Conservation (phyloP, 2,329 filamentous ascomycete genomes). For the Diaporthe destruens region DNA sequence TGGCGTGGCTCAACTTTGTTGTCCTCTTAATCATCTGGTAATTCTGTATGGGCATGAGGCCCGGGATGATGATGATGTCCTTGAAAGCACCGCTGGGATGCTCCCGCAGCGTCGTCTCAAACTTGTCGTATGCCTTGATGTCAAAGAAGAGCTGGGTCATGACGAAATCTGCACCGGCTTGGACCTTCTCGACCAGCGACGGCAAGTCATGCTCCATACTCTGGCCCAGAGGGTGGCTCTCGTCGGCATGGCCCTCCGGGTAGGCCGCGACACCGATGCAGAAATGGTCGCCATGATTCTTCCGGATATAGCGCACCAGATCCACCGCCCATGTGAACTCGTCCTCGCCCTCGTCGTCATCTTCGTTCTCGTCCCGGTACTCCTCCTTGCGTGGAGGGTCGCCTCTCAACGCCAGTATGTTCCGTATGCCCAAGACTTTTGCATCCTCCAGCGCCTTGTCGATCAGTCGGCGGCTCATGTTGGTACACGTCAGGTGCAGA, state of each 20-base stretch:
- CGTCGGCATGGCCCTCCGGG: slow-evolving; percentile 94
- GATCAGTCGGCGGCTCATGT: slow-evolving; percentile 89
- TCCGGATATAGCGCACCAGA: slow-evolving; percentile 88
- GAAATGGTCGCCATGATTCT: slow-evolving; percentile 92
- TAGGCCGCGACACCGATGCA: slow-evolving; percentile 95
- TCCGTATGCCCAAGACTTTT: slow-evolving; percentile 89
- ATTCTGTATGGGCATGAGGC: slow-evolving; percentile 97
- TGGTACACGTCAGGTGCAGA: slow-evolving; percentile 96
- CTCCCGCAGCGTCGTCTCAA: slow-evolving; percentile 80
- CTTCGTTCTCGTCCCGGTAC: slow-evolving; percentile 74
- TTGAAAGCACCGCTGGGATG: slow-evolving; percentile 90
- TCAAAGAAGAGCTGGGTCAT: slow-evolving; percentile 99
- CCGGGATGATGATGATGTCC: slow-evolving; percentile 89
- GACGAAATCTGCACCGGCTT: slow-evolving; percentile 95
- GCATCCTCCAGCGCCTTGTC: slow-evolving; percentile 93
- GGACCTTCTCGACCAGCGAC: slow-evolving; percentile 89
- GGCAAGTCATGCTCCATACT: slow-evolving; percentile 85
- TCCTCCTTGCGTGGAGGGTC: slow-evolving; percentile 92
- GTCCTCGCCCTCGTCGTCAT: slow-evolving; percentile 76
- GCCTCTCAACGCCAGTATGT: slow-evolving; percentile 91
- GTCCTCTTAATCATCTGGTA: slow-evolving; percentile 96
- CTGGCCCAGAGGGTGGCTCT: slow-evolving; percentile 81
- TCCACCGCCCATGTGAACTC: slow-evolving; percentile 93
- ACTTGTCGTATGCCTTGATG: slow-evolving; percentile 82
- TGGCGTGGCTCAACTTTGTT: slow-evolving; percentile 93